These are phyloP conservation scores for Closterium sp. DNA, from an alignment of 139 green algal species.

Conservation along the genomic window DNA sequence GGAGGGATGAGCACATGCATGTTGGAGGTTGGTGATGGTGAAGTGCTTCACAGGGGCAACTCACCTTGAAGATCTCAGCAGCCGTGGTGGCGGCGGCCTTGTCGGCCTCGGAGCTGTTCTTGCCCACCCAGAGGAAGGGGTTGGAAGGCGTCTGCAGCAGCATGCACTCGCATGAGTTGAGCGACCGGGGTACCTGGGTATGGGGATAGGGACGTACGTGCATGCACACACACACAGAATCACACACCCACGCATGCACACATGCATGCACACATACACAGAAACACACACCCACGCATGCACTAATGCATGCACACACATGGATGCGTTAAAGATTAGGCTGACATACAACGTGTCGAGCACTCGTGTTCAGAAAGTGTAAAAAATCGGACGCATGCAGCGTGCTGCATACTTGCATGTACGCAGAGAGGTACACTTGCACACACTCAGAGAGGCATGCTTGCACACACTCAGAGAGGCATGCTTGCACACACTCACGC, in stretches of 20 bases:
- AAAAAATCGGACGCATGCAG: no score
- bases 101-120: constrained; percentile 30
- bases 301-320: not conserved
- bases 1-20: not conserved
- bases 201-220: not conserved
- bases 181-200: constrained; percentile 28
- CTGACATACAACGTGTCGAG: no score
- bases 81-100: constrained; percentile 15
- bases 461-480: no score
- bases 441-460: not conserved
- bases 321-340: no score
- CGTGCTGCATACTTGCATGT: not conserved
- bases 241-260: not conserved
- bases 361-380: no score
- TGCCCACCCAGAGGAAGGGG: constrained; percentile 40
- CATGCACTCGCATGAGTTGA: constrained; percentile 53
- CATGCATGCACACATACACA: not conserved
- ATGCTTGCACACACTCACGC: not conserved
- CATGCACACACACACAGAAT: not conserved
- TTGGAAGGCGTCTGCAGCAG: constrained; percentile 27
- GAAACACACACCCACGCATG: not conserved
- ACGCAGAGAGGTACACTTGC: not conserved
- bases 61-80: constrained; percentile 42
- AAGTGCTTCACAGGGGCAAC: not conserved
- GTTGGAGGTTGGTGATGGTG: not conserved